These are phyloP conservation scores for Rubus parviflorus DNA, from an alignment of 306 rosid genomes.

Conservation along the genomic window DNA sequence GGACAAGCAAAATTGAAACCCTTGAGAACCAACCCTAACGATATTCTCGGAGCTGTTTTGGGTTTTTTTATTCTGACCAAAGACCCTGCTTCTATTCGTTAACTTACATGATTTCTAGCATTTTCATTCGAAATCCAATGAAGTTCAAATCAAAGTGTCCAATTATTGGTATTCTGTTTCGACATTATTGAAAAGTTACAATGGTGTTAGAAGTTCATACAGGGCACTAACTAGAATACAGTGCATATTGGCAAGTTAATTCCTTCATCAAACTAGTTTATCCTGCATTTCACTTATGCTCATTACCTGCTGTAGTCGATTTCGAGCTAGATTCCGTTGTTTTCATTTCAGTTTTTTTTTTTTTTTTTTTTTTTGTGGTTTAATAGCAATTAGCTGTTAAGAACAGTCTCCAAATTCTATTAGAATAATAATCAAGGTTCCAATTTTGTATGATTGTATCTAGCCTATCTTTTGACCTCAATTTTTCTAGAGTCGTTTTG, in stretches of 20 bases:
- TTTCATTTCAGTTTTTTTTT: neutral
- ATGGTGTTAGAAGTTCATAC: no score
- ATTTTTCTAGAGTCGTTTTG: no score
- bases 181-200: no score
- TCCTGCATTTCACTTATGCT: neutral
- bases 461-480: neutral
- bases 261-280: neutral
- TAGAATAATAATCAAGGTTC: neutral
- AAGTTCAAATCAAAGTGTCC: no score
- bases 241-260: neutral
- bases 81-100: no score
- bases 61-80: no score
- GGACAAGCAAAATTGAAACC: no score
- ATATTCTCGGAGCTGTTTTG: no score
- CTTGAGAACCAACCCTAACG: no score
- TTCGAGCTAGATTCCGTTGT: neutral
- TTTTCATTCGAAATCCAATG: no score
- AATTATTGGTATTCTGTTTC: no score
- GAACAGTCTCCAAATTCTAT: neutral
- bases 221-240: neutral
- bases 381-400: neutral
- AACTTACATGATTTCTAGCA: no score
- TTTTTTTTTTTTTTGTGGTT: neutral
- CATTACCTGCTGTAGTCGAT: neutral
- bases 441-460: neutral